phyloP scores from a whole-genome alignment of 208 protist species.

The Perkinsela sp. region DNA sequence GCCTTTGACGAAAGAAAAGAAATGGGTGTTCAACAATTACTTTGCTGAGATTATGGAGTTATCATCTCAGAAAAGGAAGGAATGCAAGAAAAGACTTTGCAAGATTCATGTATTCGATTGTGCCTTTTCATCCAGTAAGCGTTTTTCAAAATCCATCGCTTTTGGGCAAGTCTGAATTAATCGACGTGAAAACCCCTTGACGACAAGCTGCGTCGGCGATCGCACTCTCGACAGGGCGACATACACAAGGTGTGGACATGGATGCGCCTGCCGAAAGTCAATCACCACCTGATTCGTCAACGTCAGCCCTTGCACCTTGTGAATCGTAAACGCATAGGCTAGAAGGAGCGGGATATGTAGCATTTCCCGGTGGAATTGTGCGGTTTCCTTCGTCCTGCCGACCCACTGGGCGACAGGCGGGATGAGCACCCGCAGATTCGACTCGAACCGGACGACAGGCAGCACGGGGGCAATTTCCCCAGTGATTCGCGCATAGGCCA shows the following conservation, averaged over 20 bases:
- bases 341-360: slow-evolving; percentile 55
- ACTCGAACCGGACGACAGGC: slow-evolving; percentile 51
- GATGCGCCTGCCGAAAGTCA: slow-evolving; percentile 32
- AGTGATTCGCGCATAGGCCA: not conserved
- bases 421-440: slow-evolving; percentile 25
- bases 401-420: slow-evolving; percentile 8
- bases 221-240: slow-evolving; percentile 28
- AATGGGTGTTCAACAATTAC: too few relatives aligned
- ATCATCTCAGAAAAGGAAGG: too few relatives aligned
- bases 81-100: too few relatives aligned
- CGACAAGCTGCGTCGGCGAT: not conserved
- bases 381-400: not conserved
- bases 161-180: not conserved
- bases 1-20: too few relatives aligned
- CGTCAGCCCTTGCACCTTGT: slow-evolving; percentile 82
- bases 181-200: not conserved
- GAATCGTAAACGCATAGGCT: slow-evolving; percentile 78
- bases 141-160: not conserved
- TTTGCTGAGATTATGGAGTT: too few relatives aligned
- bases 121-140: not conserved
- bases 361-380: not conserved
- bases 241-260: slow-evolving; percentile 43
- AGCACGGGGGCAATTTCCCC: slow-evolving; percentile 11
- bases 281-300: slow-evolving; percentile 31
- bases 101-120: too few relatives aligned